Base-by-base conservation (phyloP, 345 rosid species). In the Citrus mangshanensis region DNA sequence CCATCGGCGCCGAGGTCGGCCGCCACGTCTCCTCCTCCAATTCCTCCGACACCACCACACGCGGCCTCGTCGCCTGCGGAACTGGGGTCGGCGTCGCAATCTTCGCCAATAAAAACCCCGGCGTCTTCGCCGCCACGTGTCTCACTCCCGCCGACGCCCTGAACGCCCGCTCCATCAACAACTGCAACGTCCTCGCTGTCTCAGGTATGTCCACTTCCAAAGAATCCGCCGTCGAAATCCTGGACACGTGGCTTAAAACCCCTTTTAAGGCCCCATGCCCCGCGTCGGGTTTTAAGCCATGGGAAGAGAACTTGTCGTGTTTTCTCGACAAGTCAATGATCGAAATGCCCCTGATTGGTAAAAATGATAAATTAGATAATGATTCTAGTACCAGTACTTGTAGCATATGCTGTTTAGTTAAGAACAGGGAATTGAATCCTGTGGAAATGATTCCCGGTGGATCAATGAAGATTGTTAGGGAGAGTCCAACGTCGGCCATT, bases 81-180 rank as follows among this genome's bases (percentile, higher is more conserved):
- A 93, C 97, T 2, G 97, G 98, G 28, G 89, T 85, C n/a, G 94
- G 98, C 64, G 92, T 95, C 55, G 88, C 92, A 64, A 87, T 95
- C 78, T 92, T 93, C 87, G 98, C 98, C 66, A 95, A 93, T 86
- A 95, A 95, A 74, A 92, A 91, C 85, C 93, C 93, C 6, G 93
- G 94, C 71, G 97, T 92, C 4, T 93, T 77, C 81, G 97, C 98
- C 69, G 80, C 91, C 81, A 92, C 94, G 21, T 93, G 98, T 83
- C 93, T 88, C 85, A 81, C 94, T 30, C 66, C 85, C 0, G 89
- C 67, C 30, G 94, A 95, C 51, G 97, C 98, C 30, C 73, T 82
- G 75, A 92, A 95, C 85, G 80, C 91, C 65, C 83, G 97, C 5
- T 92, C 98, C 62, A 95, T 95, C 83, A 92, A 86, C 84, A 86